Evolutionary conservation across 2,329 filamentous ascomycete species (phyloP).

Genomic region (Aschersonia sp.): DNA sequence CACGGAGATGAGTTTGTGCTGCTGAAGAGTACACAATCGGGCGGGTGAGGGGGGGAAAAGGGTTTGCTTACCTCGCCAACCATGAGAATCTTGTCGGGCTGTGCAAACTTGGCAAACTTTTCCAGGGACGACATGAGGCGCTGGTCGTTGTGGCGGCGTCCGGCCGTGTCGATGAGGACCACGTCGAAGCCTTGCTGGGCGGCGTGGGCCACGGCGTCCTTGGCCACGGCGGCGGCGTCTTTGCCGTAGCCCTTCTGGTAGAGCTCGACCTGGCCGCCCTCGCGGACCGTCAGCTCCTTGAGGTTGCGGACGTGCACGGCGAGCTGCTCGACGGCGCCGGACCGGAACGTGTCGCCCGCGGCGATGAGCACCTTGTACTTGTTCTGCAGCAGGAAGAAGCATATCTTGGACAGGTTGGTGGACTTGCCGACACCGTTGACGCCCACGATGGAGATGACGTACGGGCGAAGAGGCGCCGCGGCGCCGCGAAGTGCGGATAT

Average conservation of each 20-base stretch:
- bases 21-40: too few relatives aligned
- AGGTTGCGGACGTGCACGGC: conserved; percentile 91
- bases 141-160: conserved; percentile 86
- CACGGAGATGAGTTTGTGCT: too few relatives aligned
- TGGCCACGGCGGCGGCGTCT: conserved; percentile 87
- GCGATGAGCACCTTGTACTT: conserved; percentile 90
- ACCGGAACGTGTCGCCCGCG: conserved; percentile 92
- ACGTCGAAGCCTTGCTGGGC: conserved; percentile 70
- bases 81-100: conserved; percentile 98
- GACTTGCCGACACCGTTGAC: conserved; percentile 98
- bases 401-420: conserved; percentile 94
- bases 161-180: conserved; percentile 92
- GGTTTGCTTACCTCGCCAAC: conserved; percentile 41
- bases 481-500: conserved; percentile 38
- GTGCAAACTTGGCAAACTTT: conserved; percentile 92
- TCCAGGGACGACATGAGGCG: conserved; percentile 92
- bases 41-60: background rate
- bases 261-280: conserved; percentile 74
- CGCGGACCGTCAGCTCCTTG: conserved; percentile 71
- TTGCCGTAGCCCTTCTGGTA: conserved; percentile 98
- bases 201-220: conserved; percentile 78
- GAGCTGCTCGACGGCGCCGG: conserved; percentile 90
- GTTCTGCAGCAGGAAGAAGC: conserved; percentile 95
- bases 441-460: conserved; percentile 95
- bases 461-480: conserved; percentile 49